Base-by-base conservation (phyloP, 768 basidiomycete species). In the Tricholoma matsutake region DNA sequence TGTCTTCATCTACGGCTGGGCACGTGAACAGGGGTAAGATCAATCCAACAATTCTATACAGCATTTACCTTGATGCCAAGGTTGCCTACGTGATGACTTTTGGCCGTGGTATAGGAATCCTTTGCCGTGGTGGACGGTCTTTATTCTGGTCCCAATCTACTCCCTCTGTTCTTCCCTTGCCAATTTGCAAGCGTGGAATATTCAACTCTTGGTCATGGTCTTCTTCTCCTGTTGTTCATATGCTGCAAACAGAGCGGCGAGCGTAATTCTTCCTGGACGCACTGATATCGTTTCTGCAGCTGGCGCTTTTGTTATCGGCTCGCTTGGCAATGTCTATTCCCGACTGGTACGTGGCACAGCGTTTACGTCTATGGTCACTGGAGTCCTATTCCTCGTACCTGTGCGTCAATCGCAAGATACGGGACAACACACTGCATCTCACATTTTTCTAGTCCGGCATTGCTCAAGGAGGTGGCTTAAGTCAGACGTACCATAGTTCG, bases 281-380 rank as follows among this genome's bases (percentile, higher is more conserved):
- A 83, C 86, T 10, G 88, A 91, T 72, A 82, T 93, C 58, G 85
- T 91, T 20, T 88, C 90, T 29, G 89, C 90, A 41, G 80, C 86
- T 63, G 92, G 92, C 18, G 90, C 92, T 20, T 82, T 92, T 65
- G 83, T 86, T 34, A 86, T 92, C 61, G 91, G 92, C 35, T 72
- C 87, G n/a, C 79, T 92, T 35, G 92, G 91, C 52, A 93, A 93
- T 68, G 68, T 86, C n/a, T 93, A 92, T 69, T 91, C 91, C 35
- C 83, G 91, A 16, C 72, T 88, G 16, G 78, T 87, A 60, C 80
- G 86, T 29, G 92, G 91, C 56, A 93, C 91, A 2, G 91, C 93
- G 3, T 95, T 94, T 71, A 92, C 91, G 0, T 86, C 88, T 10
- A 95, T 94, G 90, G 89, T 94, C n/a, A 90, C 92, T 2, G 90